Evolutionary conservation across 257 asterid species (phyloP).

Genomic region (Solanum medicagineum): DNA sequence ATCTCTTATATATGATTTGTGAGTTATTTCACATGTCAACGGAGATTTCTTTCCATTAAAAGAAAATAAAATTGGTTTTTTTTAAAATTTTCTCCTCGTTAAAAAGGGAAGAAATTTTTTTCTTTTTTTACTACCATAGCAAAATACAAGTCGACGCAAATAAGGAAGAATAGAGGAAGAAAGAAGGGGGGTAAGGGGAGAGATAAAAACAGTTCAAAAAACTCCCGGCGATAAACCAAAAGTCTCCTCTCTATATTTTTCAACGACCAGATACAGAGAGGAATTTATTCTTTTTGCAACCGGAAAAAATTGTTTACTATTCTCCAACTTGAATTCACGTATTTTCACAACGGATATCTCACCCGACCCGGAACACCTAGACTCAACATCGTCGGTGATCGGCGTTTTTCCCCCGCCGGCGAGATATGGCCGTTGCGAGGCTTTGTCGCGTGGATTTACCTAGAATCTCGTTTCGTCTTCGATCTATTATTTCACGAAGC

Average conservation of each 20-base stretch:
- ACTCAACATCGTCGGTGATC: neutral
- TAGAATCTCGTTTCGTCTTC: conserved; percentile 2
- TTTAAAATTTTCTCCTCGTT: neutral
- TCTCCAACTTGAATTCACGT: neutral
- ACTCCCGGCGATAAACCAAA: neutral
- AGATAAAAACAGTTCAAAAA: neutral
- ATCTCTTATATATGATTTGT: neutral
- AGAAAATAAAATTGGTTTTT: neutral
- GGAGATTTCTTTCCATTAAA: too few species aligned
- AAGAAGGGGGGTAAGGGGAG: neutral
- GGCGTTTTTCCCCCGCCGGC: conserved; percentile 9
- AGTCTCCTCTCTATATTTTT: neutral
- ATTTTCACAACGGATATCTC: neutral
- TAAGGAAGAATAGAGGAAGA: neutral
- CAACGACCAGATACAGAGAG: neutral
- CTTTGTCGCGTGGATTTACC: conserved; percentile 10
- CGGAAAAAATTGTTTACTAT: neutral
- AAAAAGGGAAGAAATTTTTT: neutral
- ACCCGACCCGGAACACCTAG: neutral
- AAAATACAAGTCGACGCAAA: neutral
- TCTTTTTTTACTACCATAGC: neutral
- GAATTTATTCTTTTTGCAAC: neutral
- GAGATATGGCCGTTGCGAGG: conserved; percentile 37
- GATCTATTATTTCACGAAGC: conserved; percentile 13
- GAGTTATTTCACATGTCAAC: neutral